These are phyloP conservation scores for Mycothermus thermophilus DNA, from an alignment of 495 filamentous ascomycete genomes.

Conservation along the genomic window DNA sequence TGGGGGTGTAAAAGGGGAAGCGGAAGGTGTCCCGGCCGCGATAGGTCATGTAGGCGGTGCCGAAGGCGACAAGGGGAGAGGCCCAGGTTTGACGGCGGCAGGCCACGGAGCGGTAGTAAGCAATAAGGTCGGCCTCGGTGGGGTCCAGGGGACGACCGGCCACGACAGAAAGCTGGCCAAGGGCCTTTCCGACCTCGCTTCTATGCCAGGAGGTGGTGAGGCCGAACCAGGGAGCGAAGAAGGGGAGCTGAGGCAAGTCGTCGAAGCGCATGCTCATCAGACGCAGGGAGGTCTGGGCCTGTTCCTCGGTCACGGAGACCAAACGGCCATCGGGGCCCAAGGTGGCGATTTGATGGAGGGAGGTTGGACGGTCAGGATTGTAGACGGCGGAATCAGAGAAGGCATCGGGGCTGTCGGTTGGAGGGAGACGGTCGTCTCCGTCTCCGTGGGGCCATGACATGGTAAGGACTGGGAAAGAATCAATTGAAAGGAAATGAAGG, in stretches of 20 bases:
- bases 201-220: slow-evolving; percentile 5
- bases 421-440: too few relatives aligned
- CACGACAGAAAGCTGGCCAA: background rate
- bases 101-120: slow-evolving; percentile 2
- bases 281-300: background rate
- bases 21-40: slow-evolving; percentile 10
- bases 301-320: background rate
- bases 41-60: slow-evolving; percentile 1
- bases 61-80: slow-evolving; percentile 2
- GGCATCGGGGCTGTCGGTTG: too few relatives aligned
- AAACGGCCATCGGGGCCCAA: background rate
- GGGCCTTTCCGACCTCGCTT: background rate
- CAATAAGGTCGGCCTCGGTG: slow-evolving; percentile 8
- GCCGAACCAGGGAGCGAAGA: slow-evolving; percentile 2
- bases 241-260: slow-evolving; percentile 8
- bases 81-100: slow-evolving; percentile 1
- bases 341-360: background rate
- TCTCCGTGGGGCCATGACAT: slow-evolving; percentile 5
- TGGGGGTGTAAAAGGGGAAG: slow-evolving; percentile 15
- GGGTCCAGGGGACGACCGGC: slow-evolving; percentile 2
- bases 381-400: too few relatives aligned
- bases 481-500: too few relatives aligned
- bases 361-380: background rate
- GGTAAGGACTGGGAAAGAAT: too few relatives aligned
- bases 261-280: slow-evolving; percentile 8